Evolutionary conservation across 2,329 filamentous ascomycete genomes (phyloP).

Genomic region (Pseudodiploospora longispora): DNA sequence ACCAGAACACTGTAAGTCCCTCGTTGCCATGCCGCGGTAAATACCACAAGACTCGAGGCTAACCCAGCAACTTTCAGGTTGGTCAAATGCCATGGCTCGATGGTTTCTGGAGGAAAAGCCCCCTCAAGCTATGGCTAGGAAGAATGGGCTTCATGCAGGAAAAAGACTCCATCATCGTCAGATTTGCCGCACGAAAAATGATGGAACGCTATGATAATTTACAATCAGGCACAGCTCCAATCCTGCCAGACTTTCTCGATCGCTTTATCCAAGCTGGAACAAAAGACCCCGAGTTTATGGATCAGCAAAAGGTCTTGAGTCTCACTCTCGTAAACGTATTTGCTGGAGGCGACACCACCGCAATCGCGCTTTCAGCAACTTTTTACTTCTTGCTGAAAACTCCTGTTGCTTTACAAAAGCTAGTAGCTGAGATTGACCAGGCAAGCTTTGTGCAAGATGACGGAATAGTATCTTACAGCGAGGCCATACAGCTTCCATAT

Average conservation of each 20-base stretch:
- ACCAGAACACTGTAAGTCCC: background rate
- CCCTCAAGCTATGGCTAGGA: background rate
- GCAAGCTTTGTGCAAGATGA: conserved; percentile 21
- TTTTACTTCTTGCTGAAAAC: conserved; percentile 53
- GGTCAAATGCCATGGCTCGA: background rate
- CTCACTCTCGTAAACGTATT: conserved; percentile 61
- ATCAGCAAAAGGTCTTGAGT: background rate
- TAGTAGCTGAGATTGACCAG: conserved; percentile 37
- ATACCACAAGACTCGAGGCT: too few species aligned
- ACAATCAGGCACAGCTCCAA: too few species aligned
- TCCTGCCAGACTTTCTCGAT: background rate
- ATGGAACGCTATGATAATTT: too few species aligned
- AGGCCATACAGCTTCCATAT: conserved; percentile 50
- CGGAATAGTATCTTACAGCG: conserved; percentile 33
- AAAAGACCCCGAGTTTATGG: background rate
- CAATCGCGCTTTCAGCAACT: conserved; percentile 50
- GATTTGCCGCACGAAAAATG: too few species aligned
- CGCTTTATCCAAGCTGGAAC: background rate
- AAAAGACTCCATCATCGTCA: too few species aligned
- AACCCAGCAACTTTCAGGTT: background rate
- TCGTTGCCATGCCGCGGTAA: too few species aligned
- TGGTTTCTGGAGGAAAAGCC: background rate
- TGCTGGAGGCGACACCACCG: conserved; percentile 59
- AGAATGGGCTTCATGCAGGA: background rate
- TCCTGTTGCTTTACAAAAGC: conserved; percentile 44